Base-by-base conservation (phyloP, 441 rosid species). In the Adansonia gregorii region DNA sequence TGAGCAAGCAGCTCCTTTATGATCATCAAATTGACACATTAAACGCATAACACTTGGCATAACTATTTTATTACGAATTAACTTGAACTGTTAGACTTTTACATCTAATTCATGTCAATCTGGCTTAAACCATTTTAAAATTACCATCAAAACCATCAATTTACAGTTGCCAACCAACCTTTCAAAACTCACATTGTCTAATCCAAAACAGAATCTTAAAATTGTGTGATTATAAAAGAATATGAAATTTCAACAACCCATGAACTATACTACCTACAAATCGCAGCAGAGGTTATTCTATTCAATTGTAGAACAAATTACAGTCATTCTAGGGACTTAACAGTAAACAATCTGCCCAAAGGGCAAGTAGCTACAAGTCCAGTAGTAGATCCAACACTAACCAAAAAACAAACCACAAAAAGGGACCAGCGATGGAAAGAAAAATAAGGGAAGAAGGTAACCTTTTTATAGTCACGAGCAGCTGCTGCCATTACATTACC, bases 401-500 rank as follows among this genome's bases (percentile, higher is more conserved):
- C 6, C 60, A n/a, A n/a, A 6, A 45, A 49, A 49, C 19, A 19
- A 56, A 56, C 22, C 20, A 4, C 14, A 5, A 6, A 52, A 20
- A 0, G 39, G 20, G 43, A 31, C 10, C 6, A 27, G 17, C 17
- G 68, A 56, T n/a, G 41, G 31, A 66, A 56, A n/a, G 64, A 27
- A 49, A 39, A 39, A 9, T 49, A 48, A 15, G 49, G 24, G 48
- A 79, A 7, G 41, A 0, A 35, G 73, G 64, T 0, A 4, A 91
- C 97, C 97, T 95, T 93, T 78, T 91, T 85, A 78, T 92, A 95
- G 82, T 95, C 90, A 64, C 93, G 94, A 66, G 98, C 98, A 52
- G 98, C 98, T 8, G 98, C 98, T 0, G 94, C 98, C 87, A 93
- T 82, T 52, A 95, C 97, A 84, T 93, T 93, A 41, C 98, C 98